Percentiles rank a stretch among this genome's conserved stretches.
Conservation (phyloP, 2,329 filamentous ascomycete genomes). For the Emericellopsis atlantica region DNA sequence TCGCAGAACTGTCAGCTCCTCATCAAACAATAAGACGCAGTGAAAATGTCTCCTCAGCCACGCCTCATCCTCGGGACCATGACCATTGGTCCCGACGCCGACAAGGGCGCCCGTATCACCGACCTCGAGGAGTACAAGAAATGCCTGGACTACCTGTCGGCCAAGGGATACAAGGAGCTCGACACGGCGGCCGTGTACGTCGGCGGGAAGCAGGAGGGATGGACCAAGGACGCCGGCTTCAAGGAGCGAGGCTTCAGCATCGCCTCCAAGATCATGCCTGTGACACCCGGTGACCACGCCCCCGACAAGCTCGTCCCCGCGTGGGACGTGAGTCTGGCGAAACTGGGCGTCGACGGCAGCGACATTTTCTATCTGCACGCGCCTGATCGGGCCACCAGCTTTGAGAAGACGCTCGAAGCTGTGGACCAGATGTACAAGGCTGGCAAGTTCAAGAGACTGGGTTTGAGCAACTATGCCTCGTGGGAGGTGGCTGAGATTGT, state of each 20-base stretch:
- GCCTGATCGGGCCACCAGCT: conserved; percentile 44
- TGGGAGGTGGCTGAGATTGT: conserved; percentile 69
- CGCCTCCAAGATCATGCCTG: conserved; percentile 44
- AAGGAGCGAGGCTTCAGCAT: conserved; percentile 54
- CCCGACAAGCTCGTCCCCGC: neutral
- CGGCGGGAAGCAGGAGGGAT: conserved; percentile 56
- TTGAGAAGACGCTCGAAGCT: conserved; percentile 55
- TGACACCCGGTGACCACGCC: neutral
- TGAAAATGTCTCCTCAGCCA: too few relatives aligned
- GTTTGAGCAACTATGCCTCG: conserved; percentile 60
- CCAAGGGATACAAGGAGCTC: conserved; percentile 54
- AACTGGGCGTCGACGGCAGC: conserved; percentile 6
- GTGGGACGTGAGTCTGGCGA: conserved; percentile 2
- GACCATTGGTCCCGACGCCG: conserved; percentile 15
- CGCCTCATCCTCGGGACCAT: conserved; percentile 25
- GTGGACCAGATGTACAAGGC: conserved; percentile 56
- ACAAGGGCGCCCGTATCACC: conserved; percentile 18
- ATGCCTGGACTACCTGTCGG: conserved; percentile 49
- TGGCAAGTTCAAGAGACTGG: conserved; percentile 61
- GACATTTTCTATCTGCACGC: conserved; percentile 29
- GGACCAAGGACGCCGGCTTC: conserved; percentile 53
- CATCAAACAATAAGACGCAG: too few relatives aligned
- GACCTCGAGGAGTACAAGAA: conserved; percentile 42
- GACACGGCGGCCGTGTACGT: conserved; percentile 61
- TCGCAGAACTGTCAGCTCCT: too few relatives aligned